Evolutionary conservation across 768 basidiomycete genomes (phyloP), one percentile per base, ranked within the genome.

Genomic region (Serendipita sp.): DNA sequence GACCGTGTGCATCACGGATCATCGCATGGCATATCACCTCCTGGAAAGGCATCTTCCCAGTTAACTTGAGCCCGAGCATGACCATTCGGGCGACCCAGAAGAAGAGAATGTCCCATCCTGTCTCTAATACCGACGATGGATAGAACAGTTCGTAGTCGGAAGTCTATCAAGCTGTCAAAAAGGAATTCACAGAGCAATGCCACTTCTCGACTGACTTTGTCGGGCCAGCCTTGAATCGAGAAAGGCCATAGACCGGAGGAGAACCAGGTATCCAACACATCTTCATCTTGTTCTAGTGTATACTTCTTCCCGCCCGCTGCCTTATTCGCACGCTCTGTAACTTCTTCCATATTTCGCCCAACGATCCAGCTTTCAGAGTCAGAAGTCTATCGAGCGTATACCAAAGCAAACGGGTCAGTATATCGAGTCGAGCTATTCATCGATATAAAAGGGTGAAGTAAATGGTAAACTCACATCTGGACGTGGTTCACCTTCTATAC

Each of bases 21-120:
- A 99, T 96, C 23, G 95, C 94, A 71, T 98, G 96, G 75, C 94
- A 98, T 72, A 87, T 84, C 7, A 98, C 94, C 75, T 99, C 94
- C 56, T 83, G 79, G 81, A 98, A 99, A 1, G 96, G 96, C 78
- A 99, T 82, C 70, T 88, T 74, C 32, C 82, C 93, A 0, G 96
- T 99, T 52, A 97, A 83, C 65, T 87, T 81, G 70, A 91, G 76
- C 47, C 96, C 95, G 41, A 98, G 84, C 71, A 99, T 77, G 58
- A 89, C 95, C 95, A 98, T 99, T 47, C 96, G 88, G 15, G 96
- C 94, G 4, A 98, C 95, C 96, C 96, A 99, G 83, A 98, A 98
- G 81, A 94, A 94, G n/a, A 99, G 75, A 70, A 98, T 98, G 68
- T 98, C 96, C 95, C 96, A 98, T 52, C 96, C 96, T 0, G 96